A percentile compares a stretch with the other conserved stretches of the same genome.
Evolutionary conservation across 106 monocot genomes (phyloP).

Genomic region (Iris macrosiphon): DNA sequence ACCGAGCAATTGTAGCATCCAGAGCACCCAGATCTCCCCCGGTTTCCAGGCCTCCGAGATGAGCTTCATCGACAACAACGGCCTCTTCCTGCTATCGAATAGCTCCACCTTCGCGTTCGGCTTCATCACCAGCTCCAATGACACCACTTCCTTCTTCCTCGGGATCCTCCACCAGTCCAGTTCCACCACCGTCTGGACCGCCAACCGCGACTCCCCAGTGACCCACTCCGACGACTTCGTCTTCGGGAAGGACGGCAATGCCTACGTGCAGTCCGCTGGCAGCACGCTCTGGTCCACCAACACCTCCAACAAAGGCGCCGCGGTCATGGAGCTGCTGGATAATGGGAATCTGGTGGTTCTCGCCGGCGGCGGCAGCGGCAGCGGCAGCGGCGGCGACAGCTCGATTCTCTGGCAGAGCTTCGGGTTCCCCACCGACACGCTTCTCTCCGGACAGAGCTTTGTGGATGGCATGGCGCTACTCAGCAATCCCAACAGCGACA

Average conservation of each 20-base stretch:
- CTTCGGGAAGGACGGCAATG: constrained; percentile 47
- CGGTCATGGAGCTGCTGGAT: constrained; percentile 24
- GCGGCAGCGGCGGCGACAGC: neutral
- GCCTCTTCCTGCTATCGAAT: constrained; percentile 59
- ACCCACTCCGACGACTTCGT: constrained; percentile 38
- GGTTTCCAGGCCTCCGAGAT: constrained; percentile 49
- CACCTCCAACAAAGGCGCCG: constrained; percentile 32
- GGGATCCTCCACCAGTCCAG: constrained; percentile 21
- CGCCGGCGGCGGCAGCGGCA: constrained; percentile 1
- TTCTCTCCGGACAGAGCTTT: constrained; percentile 60
- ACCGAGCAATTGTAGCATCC: constrained; percentile 25
- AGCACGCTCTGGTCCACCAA: constrained; percentile 49
- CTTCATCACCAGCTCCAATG: constrained; percentile 19
- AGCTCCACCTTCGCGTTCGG: constrained; percentile 57
- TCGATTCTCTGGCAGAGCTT: constrained; percentile 72
- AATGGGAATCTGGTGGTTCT: constrained; percentile 60
- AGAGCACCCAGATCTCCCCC: constrained; percentile 14
- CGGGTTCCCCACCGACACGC: constrained; percentile 55
- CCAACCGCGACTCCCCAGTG: constrained; percentile 43
- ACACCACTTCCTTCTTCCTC: constrained; percentile 32
- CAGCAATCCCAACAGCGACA: constrained; percentile 17
- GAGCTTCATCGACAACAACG: constrained; percentile 63
- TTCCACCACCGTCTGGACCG: constrained; percentile 52
- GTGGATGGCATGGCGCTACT: constrained; percentile 40
- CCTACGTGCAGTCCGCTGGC: constrained; percentile 25